Evolutionary conservation across 2,329 filamentous ascomycete genomes (phyloP).

Genomic region (Cyanodermella asteris): DNA sequence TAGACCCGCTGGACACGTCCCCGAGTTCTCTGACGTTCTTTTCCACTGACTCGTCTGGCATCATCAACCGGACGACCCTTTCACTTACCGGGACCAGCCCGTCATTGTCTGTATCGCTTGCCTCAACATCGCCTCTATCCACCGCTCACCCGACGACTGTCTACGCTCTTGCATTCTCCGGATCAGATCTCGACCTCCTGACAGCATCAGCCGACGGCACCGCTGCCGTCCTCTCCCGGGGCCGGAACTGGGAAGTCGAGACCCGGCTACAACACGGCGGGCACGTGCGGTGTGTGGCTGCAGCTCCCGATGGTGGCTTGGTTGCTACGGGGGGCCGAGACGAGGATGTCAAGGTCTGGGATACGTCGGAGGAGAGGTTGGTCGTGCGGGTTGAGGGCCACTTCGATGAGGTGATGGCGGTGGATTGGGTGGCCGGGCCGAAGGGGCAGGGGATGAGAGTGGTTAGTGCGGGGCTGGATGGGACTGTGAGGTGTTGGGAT

Average conservation of each 20-base stretch:
- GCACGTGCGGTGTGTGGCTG: conserved; percentile 65
- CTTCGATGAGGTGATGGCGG: conserved; percentile 75
- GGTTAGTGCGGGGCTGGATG: conserved; percentile 74
- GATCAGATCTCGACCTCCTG: conserved; percentile 57
- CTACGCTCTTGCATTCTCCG: conserved; percentile 51
- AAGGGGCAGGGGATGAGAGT: conserved; percentile 29
- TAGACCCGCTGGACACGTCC: conserved; percentile 31
- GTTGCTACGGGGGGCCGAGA: conserved; percentile 75
- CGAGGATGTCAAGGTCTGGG: conserved; percentile 83
- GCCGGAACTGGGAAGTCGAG: conserved; percentile 46
- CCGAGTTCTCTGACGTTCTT: conserved; percentile 16
- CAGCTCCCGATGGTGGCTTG: conserved; percentile 48
- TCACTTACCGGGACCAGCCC: conserved; percentile 9
- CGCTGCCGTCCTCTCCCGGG: conserved; percentile 53
- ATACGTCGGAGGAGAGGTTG: conserved; percentile 48
- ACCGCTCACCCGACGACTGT: conserved; percentile 86
- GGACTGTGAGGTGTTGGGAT: conserved; percentile 68
- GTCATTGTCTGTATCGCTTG: conserved; percentile 20
- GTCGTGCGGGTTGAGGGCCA: conserved; percentile 61
- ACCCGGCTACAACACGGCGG: conserved; percentile 61
- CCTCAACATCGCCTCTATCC: conserved; percentile 38
- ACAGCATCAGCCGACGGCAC: conserved; percentile 84
- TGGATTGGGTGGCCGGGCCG: conserved; percentile 46
- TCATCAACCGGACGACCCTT: conserved; percentile 13
- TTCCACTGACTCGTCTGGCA: conserved; percentile 1